Base-by-base conservation (phyloP, 176 grass and related monocot species). In the Raddia distichophylla region DNA sequence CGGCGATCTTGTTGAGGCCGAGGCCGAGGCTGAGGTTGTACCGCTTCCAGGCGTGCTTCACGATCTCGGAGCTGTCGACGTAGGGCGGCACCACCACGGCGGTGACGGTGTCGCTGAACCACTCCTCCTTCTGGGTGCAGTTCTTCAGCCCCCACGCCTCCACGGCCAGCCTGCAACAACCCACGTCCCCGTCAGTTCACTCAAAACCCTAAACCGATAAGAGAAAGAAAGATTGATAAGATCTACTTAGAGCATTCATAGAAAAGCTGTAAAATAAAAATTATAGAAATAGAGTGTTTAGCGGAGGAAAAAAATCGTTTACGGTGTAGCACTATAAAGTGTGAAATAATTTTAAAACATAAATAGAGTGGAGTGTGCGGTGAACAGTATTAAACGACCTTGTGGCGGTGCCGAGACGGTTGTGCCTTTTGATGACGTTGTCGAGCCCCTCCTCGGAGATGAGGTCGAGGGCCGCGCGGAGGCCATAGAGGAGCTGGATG, bases 121-220 rank as follows among this genome's bases (percentile, higher is more conserved):
- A 95, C 82, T 99, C 96, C 63, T 95, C 93, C 83, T 91, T 90
- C 64, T 86, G 82, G 15, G 89, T 88, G 93, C 96, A 99, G 70
- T 99, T 99, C 89, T 95, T 99, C 84, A 99, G 78, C 79, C 96
- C 95, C 96, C 96, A 99, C 45, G 96, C 96, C 84, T 91, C 82
- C 13, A 99, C 89, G 56, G 93, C 96, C 57, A 95, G 48, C 86
- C 96, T 98, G 59, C 45, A 59, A 51, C 18, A 22, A 46, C 44
- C 27, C 27, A 0, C 27, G 27, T 27, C 27, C 27, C 27, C 27
- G 27, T 27, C 27, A 27, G 27, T 27, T 27, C 27, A 27, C 27
- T 27, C 27, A 27, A 27, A 27, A 27, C 27, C 27, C 27, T 27
- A 27, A 27, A 27, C 27, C 27, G 27, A 27, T 27, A 27, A 1